Evolutionary conservation across 108 stramenopile species (phyloP).

Genomic region (Discostella pseudostelligera): DNA sequence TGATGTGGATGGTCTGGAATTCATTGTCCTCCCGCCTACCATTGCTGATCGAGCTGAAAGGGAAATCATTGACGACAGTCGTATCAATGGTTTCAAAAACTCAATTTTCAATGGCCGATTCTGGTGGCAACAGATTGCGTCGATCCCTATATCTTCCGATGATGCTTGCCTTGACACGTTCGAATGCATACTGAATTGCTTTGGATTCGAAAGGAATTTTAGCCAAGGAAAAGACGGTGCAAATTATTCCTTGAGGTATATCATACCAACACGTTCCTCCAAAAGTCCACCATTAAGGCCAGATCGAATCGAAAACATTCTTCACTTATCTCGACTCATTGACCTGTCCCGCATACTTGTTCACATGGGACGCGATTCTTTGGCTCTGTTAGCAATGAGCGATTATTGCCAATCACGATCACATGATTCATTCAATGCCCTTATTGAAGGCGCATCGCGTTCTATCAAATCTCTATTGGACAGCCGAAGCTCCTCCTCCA

Average conservation of each 20-base stretch:
- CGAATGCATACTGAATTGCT: slow-evolving; percentile 21
- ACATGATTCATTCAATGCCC: slow-evolving; percentile 1
- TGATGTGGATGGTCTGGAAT: slow-evolving; percentile 8
- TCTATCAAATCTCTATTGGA: slow-evolving; percentile 7
- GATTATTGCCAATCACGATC: neutral
- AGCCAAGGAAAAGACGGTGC: neutral
- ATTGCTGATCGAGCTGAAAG: neutral
- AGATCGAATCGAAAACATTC: slow-evolving; percentile 2
- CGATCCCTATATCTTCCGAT: neutral
- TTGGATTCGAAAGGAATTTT: slow-evolving; percentile 22
- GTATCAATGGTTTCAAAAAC: neutral
- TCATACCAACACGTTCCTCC: neutral
- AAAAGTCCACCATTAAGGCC: neutral
- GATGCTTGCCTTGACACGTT: neutral
- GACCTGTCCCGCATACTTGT: slow-evolving; percentile 35
- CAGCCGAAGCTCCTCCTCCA: slow-evolving; percentile 14
- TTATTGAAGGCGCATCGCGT: slow-evolving; percentile 1
- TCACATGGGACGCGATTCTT: slow-evolving; percentile 41
- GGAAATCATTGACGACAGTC: neutral
- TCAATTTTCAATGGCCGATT: slow-evolving; percentile 23
- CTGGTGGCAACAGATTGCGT: slow-evolving; percentile 29
- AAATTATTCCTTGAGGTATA: neutral
- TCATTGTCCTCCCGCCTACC: slow-evolving; percentile 20
- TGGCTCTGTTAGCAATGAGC: slow-evolving; percentile 16
- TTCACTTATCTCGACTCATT: slow-evolving; percentile 20